A percentile compares a stretch with the other conserved stretches of the same genome.
Conservation (phyloP, 352 stramenopile species). For the Phytophthora chlamydospora region DNA sequence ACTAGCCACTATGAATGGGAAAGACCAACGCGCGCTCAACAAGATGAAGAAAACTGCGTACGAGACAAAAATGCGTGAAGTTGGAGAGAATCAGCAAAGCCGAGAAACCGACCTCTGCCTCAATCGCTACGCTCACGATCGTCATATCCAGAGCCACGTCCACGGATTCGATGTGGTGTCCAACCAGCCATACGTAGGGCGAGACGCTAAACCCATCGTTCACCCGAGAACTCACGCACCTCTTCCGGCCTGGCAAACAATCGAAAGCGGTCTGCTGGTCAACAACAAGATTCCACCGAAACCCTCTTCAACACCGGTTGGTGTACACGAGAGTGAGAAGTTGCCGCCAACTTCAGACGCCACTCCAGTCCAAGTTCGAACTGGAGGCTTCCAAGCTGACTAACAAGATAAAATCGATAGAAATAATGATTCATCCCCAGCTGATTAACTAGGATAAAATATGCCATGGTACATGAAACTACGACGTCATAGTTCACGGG, state of each 20-base stretch:
- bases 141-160: conserved; percentile 54
- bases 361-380: conserved; percentile 21
- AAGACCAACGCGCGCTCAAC: conserved; percentile 55
- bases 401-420: conserved; percentile 3
- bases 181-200: conserved; percentile 60
- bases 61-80: conserved; percentile 54
- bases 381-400: conserved; percentile 24
- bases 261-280: conserved; percentile 44
- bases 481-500: conserved; percentile 25
- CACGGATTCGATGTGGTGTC: conserved; percentile 75
- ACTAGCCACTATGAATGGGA: conserved; percentile 43
- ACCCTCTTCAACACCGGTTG: neutral
- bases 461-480: conserved; percentile 36
- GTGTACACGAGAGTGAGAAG: conserved; percentile 4
- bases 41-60: conserved; percentile 68
- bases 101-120: conserved; percentile 54
- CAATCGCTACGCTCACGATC: conserved; percentile 68
- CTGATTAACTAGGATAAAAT: conserved; percentile 28
- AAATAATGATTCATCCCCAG: conserved; percentile 19
- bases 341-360: conserved; percentile 9
- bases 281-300: conserved; percentile 37
- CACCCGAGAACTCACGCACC: conserved; percentile 53
- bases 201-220: conserved; percentile 51
- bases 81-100: conserved; percentile 45
- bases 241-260: conserved; percentile 51